Conservation (phyloP, 1,284 basidiomycete genomes). For the Fomitiporia mediterranea region DNA sequence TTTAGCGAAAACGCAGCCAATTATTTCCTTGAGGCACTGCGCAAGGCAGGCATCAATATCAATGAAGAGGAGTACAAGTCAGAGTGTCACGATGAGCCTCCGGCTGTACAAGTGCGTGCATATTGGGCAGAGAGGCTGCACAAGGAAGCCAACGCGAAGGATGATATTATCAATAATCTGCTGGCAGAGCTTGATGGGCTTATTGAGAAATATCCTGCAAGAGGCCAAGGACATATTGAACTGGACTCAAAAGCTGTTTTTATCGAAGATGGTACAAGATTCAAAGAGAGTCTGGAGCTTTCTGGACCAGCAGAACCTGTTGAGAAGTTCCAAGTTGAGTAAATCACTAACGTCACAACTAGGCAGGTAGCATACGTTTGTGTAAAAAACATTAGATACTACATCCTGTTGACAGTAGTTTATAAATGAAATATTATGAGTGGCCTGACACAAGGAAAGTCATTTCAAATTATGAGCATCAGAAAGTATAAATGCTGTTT, state of each 20-base stretch:
- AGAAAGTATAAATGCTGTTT: too few relatives aligned
- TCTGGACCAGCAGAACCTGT: constrained; percentile 51
- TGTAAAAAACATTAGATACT: too few relatives aligned
- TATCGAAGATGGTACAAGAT: constrained; percentile 65
- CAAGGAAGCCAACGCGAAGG: constrained; percentile 31
- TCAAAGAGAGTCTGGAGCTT: constrained; percentile 58
- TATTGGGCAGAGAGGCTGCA: constrained; percentile 55
- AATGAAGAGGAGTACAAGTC: constrained; percentile 48
- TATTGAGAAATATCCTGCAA: constrained; percentile 45
- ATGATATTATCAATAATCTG: constrained; percentile 49
- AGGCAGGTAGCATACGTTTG: too few relatives aligned
- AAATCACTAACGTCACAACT: too few relatives aligned
- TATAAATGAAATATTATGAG: too few relatives aligned
- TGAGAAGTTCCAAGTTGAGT: constrained; percentile 59
- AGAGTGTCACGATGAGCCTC: constrained; percentile 42
- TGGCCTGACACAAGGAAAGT: too few relatives aligned
- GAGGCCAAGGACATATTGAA: constrained; percentile 45
- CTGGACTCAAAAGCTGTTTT: constrained; percentile 50
- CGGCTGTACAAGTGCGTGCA: constrained; percentile 42
- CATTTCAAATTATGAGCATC: too few relatives aligned
- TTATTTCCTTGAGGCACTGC: constrained; percentile 56
- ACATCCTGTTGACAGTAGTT: too few relatives aligned
- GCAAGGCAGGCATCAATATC: constrained; percentile 44
- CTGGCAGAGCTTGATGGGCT: constrained; percentile 51
- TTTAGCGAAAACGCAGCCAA: constrained; percentile 64